Evolutionary conservation across 257 asterid genomes (phyloP), one percentile per base, ranked within the genome.

Genomic region (Cruciata laevipes): DNA sequence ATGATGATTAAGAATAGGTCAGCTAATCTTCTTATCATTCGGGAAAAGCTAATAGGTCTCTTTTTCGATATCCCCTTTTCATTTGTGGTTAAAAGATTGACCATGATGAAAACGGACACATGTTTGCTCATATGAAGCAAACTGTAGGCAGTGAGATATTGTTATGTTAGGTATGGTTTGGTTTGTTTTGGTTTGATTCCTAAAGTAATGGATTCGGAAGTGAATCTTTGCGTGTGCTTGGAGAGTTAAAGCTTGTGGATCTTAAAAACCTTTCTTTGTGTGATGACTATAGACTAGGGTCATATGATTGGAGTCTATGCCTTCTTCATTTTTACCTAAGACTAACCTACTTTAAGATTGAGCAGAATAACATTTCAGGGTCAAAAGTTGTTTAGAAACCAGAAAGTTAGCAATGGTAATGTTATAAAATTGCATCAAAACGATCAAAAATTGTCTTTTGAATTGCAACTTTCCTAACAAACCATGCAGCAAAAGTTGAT

Each of bases 131-230:
- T 42, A 42, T 1, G 10, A 20, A 37, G 24, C 23, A 23, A 8
- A 56, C 12, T 21, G 61, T 3, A 20, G 61, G 62, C 62, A 24
- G 33, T 0, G 27, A 27, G 63, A 59, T 59, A 59, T 12, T 58
- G 7, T 12, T 30, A 27, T 32, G 63, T 59, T 59, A 18, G 60
- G 60, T 53, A 7, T 18, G 12, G 25, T 47, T 14, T 57, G 25
- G 25, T 11, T 7, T 58, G 63, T 18, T 58, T 58, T 56, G 24
- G 24, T 11, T 21, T 25, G 63, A n/a, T 59, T 59, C 37, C 63
- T 27, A 25, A 59, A 25, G 63, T 59, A 59, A 2, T 59, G 63
- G 63, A 59, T 56, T 9, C 32, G 61, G 61, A 56, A 56, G 13
- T 3, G 2, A 57, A 57, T 57, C 62, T 57, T 57, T 57, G 62